Evolutionary conservation across 192 early-diverging fungal species (phyloP).

Genomic region (Coemansia sp.): DNA sequence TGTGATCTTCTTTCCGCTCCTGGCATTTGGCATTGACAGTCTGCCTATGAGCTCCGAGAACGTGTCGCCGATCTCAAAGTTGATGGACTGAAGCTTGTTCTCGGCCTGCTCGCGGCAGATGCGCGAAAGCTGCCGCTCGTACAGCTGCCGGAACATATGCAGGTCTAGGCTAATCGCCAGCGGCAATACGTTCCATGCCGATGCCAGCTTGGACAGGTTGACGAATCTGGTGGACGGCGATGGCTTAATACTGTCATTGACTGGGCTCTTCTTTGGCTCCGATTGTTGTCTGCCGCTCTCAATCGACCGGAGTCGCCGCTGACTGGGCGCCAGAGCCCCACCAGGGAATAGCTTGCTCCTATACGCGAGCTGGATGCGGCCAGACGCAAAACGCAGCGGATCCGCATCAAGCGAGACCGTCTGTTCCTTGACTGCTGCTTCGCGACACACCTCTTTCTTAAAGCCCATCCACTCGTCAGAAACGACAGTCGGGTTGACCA

Average conservation of each 20-base stretch:
- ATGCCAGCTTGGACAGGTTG: conserved; percentile 32
- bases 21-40: conserved; percentile 17
- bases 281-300: background rate
- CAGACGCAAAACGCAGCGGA: conserved; percentile 10
- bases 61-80: conserved; percentile 48
- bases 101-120: conserved; percentile 53
- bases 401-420: background rate
- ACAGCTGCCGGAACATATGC: conserved; percentile 35
- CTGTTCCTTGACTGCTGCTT: conserved; percentile 5
- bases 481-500: conserved; percentile 14
- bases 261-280: background rate
- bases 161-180: conserved; percentile 36
- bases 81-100: conserved; percentile 47
- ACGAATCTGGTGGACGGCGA: background rate
- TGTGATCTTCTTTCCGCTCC: conserved; percentile 33
- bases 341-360: conserved; percentile 28
- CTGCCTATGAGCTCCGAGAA: conserved; percentile 40
- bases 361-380: conserved; percentile 34
- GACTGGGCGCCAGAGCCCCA: conserved; percentile 28
- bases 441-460: conserved; percentile 21
- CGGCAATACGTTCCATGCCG: conserved; percentile 49
- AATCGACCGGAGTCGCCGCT: conserved; percentile 35
- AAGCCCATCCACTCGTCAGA: conserved; percentile 32
- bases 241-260: background rate
- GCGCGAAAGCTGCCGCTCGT: conserved; percentile 46